Conservation (phyloP, 352 stramenopile species). For the Phytopythium helicoides region DNA sequence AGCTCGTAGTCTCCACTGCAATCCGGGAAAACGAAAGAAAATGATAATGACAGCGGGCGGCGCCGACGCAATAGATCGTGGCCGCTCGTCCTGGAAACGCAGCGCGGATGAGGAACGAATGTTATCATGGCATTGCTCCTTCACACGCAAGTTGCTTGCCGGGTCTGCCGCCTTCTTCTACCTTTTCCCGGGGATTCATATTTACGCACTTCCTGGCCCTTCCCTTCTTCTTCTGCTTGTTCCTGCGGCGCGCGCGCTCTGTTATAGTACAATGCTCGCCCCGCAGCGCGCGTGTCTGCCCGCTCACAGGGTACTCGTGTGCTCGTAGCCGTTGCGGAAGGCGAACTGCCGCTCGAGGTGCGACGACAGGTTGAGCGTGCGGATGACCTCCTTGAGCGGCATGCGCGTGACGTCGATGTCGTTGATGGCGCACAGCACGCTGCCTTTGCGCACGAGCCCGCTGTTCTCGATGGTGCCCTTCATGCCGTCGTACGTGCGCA, state of each 20-base stretch:
- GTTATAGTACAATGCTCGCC: conserved; percentile 7
- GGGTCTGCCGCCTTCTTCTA: conserved; percentile 5
- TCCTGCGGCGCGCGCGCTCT: conserved; percentile 1
- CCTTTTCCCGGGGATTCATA: background rate
- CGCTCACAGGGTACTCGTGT: conserved; percentile 34
- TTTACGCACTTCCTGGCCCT: conserved; percentile 1
- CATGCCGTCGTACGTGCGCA: conserved; percentile 54
- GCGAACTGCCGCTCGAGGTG: conserved; percentile 73
- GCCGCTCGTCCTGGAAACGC: conserved; percentile 2
- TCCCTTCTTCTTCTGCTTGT: background rate
- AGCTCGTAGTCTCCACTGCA: no score
- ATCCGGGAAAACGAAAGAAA: no score
- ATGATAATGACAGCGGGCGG: background rate
- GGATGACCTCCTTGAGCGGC: conserved; percentile 65
- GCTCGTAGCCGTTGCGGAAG: conserved; percentile 47
- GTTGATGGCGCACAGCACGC: conserved; percentile 76
- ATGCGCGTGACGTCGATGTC: conserved; percentile 69
- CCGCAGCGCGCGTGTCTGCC: background rate
- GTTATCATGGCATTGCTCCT: no score
- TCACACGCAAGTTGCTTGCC: no score
- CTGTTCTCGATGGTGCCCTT: conserved; percentile 81
- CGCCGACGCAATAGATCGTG: conserved; percentile 17
- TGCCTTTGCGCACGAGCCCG: conserved; percentile 57
- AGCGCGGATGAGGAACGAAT: no score
- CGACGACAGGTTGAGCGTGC: conserved; percentile 67